Evolutionary conservation across 2,329 filamentous ascomycete species (phyloP).

Genomic region (Claviceps africana): DNA sequence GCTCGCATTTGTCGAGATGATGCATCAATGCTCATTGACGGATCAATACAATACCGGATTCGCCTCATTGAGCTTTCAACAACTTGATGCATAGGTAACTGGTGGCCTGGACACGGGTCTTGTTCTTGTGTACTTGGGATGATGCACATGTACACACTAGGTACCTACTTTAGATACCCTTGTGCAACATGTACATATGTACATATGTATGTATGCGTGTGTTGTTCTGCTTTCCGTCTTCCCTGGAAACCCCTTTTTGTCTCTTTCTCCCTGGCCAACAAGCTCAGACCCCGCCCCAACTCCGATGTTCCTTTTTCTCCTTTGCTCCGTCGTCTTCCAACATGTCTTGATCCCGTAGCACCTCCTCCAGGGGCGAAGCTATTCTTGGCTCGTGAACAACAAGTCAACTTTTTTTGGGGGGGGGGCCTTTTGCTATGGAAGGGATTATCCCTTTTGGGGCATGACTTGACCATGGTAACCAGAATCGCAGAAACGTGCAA

Average conservation of each 20-base stretch:
- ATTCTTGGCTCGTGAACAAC: neutral
- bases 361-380: neutral
- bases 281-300: no score
- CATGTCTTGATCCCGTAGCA: neutral
- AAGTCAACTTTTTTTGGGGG: neutral
- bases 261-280: no score
- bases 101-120: neutral
- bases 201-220: neutral
- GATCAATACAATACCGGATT: neutral
- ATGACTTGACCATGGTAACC: neutral
- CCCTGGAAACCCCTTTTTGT: neutral
- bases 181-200: no score
- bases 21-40: neutral
- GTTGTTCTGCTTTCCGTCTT: neutral
- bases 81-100: neutral
- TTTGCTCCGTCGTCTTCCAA: neutral
- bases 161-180: no score
- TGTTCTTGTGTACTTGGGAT: no score
- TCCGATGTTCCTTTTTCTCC: no score
- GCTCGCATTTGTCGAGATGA: neutral
- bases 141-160: no score
- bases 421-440: neutral
- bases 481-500: neutral
- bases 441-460: neutral
- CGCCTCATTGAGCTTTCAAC: neutral